These are phyloP conservation scores for Candida maesae DNA, from an alignment of 805 yeast genomes.

Conservation along the genomic window DNA sequence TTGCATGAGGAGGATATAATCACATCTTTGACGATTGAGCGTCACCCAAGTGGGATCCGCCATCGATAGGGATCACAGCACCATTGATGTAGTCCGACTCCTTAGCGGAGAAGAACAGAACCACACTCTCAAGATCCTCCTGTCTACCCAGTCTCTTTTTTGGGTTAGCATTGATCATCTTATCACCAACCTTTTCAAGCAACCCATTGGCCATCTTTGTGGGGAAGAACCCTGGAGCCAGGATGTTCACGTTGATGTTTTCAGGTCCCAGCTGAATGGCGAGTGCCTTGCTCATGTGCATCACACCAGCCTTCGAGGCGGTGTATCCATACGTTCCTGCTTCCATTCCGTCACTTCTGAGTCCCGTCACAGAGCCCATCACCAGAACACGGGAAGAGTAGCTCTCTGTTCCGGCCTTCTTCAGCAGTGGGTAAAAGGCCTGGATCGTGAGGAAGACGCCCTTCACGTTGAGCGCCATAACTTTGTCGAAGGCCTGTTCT, in stretches of 20 bases:
- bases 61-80: constrained; percentile 63
- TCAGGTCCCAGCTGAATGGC: constrained; percentile 64
- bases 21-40: constrained; percentile 5
- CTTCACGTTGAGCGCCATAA: constrained; percentile 56
- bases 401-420: constrained; percentile 43
- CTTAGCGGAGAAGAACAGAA: constrained; percentile 52
- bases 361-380: constrained; percentile 64
- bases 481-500: constrained; percentile 56
- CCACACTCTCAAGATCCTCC: constrained; percentile 53
- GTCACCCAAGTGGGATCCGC: constrained; percentile 52
- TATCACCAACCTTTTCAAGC: constrained; percentile 43
- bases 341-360: constrained; percentile 30
- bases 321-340: constrained; percentile 60
- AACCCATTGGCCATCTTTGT: constrained; percentile 70
- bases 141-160: constrained; percentile 58
- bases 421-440: constrained; percentile 54
- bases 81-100: constrained; percentile 65
- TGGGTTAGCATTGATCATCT: constrained; percentile 50
- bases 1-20: background rate
- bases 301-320: constrained; percentile 73
- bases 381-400: constrained; percentile 65
- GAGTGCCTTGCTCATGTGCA: constrained; percentile 59
- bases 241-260: constrained; percentile 62
- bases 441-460: constrained; percentile 69
- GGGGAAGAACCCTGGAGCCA: constrained; percentile 79